Evolutionary conservation across 2,329 filamentous ascomycete species (phyloP).

Genomic region (Didymella keratinophila): DNA sequence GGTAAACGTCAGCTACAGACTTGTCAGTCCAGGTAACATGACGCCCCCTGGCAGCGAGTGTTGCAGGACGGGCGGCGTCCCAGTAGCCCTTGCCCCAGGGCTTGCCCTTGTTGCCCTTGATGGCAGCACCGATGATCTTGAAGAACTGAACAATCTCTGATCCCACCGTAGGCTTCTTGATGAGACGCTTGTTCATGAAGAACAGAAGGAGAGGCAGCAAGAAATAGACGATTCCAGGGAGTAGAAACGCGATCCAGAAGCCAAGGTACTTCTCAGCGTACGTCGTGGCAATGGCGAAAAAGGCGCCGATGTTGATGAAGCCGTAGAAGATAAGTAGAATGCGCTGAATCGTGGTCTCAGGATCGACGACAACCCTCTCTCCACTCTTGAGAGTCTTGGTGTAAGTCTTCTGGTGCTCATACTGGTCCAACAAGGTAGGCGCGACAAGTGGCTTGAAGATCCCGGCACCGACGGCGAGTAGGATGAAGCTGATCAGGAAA

Average conservation of each 20-base stretch:
- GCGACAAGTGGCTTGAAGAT: constrained; percentile 54
- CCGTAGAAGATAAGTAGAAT: constrained; percentile 50
- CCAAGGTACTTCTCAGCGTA: constrained; percentile 55
- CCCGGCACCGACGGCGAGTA: constrained; percentile 41
- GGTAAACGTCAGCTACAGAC: constrained; percentile 19
- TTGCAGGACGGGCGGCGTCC: constrained; percentile 48
- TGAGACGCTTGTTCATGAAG: constrained; percentile 46
- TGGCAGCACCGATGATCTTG: constrained; percentile 45
- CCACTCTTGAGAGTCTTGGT: constrained; percentile 52
- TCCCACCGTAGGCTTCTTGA: constrained; percentile 44
- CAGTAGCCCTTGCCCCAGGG: constrained; percentile 44
- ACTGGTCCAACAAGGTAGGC: constrained; percentile 57
- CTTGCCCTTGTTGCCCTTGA: constrained; percentile 47
- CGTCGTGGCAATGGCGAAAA: constrained; percentile 26
- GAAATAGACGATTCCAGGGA: constrained; percentile 47
- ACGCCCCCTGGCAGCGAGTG: constrained; percentile 25
- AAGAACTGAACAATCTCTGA: constrained; percentile 45
- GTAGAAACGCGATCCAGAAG: constrained; percentile 51
- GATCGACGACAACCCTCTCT: constrained; percentile 52
- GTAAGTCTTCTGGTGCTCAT: constrained; percentile 52
- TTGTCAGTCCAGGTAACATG: constrained; percentile 37
- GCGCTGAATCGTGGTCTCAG: constrained; percentile 54
- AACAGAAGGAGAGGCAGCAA: constrained; percentile 33
- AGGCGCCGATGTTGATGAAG: constrained; percentile 19
- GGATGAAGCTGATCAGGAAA: constrained; percentile 51